These are phyloP conservation scores for Bidens hawaiensis DNA, from an alignment of 140 eudicot species.

Conservation along the genomic window DNA sequence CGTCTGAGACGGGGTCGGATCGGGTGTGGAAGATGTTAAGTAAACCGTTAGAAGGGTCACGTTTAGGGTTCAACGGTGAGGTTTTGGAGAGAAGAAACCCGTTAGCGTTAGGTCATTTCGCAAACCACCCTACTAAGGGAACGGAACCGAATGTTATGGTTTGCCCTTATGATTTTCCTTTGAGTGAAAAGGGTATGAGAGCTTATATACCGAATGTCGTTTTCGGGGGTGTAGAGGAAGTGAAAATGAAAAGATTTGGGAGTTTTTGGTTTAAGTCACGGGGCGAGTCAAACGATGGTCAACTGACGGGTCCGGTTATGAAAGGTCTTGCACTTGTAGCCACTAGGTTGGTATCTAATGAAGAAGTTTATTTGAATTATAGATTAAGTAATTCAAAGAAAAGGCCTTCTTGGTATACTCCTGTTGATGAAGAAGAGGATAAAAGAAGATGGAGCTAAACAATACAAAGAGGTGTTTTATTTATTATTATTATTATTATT, in stretches of 20 bases:
- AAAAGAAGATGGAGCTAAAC: constrained; percentile 78
- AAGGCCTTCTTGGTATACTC: constrained; percentile 81
- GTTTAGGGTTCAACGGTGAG: too few relatives aligned
- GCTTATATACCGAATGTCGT: constrained; percentile 63
- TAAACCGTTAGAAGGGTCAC: constrained; percentile 71
- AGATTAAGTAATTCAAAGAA: constrained; percentile 79
- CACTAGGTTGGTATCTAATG: constrained; percentile 54
- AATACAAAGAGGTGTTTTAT: too few relatives aligned
- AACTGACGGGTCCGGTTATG: constrained; percentile 43
- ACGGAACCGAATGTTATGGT: constrained; percentile 79
- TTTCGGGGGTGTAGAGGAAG: constrained; percentile 56
- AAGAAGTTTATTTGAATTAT: constrained; percentile 76
- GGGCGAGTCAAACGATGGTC: constrained; percentile 32
- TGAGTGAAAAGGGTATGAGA: constrained; percentile 64
- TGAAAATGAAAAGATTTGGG: constrained; percentile 69
- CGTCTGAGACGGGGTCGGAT: constrained; percentile 60
- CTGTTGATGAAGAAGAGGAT: constrained; percentile 93
- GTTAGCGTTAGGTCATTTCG: constrained; percentile 76
- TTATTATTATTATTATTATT: too few relatives aligned
- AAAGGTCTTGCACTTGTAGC: constrained; percentile 84
- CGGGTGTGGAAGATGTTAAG: constrained; percentile 88
- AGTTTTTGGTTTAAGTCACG: constrained; percentile 84
- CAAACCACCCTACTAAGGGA: constrained; percentile 72
- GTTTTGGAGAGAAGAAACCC: constrained; percentile 81
- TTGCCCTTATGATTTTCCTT: constrained; percentile 77